phyloP scores from a whole-genome alignment of 192 early-diverging fungal species.

The Backusella mclennaniae region DNA sequence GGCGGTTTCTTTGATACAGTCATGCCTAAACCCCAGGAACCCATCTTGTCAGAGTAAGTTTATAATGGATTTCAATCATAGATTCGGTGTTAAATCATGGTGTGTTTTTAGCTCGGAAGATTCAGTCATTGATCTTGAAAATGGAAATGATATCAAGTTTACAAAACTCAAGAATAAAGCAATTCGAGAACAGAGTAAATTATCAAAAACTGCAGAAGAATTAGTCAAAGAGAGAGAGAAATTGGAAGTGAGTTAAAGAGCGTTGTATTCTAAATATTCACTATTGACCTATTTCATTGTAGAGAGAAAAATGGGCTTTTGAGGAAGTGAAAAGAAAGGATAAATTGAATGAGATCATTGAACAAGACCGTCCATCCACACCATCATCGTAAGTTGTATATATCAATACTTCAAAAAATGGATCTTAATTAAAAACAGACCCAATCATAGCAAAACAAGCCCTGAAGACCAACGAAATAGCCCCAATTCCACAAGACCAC shows the following conservation, averaged over 20 bases:
- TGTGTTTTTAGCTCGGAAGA: constrained; percentile 5
- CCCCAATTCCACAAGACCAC: not conserved
- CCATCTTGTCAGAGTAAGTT: constrained; percentile 24
- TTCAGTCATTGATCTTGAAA: constrained; percentile 33
- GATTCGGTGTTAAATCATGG: no score
- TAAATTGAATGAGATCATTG: not conserved
- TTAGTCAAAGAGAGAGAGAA: constrained; percentile 64
- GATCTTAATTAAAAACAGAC: not conserved
- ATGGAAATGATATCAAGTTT: constrained; percentile 43
- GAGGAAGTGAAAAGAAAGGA: constrained; percentile 21
- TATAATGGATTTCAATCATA: not conserved
- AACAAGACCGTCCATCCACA: not conserved
- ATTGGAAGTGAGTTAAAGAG: constrained; percentile 21
- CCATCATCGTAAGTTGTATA: not conserved
- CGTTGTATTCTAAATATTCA: no score
- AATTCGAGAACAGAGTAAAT: constrained; percentile 59
- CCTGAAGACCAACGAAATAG: not conserved
- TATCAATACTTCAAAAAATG: not conserved
- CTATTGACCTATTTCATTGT: no score
- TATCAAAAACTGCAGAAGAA: constrained; percentile 70
- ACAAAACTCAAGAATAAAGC: constrained; percentile 49
- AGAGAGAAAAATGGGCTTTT: constrained; percentile 33
- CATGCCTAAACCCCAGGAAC: constrained; percentile 30
- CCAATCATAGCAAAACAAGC: not conserved
- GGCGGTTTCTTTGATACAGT: constrained; percentile 47